phyloP scores from a whole-genome alignment of 23 red algal species.

The Agarophyton chilense region DNA sequence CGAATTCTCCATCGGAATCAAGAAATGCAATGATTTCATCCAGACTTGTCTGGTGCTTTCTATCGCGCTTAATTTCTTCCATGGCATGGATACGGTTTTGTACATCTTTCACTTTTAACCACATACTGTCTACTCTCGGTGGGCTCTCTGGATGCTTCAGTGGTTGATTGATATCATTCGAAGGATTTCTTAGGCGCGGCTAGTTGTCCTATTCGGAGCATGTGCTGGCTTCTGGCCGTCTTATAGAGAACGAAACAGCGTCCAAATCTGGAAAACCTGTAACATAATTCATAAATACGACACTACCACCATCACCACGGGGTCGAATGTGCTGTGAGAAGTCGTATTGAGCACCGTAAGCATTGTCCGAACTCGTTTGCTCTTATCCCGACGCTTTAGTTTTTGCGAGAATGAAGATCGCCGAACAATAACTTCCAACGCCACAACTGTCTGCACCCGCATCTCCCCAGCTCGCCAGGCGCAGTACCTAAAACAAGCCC shows the following conservation, averaged over 20 bases:
- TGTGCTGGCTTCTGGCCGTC: background rate
- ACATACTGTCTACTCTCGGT: background rate
- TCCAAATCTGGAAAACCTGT: constrained; percentile 27
- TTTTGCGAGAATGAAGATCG: too few species aligned
- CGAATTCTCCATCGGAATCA: constrained; percentile 47
- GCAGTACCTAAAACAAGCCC: too few species aligned
- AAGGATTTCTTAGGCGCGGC: background rate
- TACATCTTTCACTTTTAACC: constrained; percentile 29
- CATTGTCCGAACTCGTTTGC: too few species aligned
- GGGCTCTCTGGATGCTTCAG: background rate
- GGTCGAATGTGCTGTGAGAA: constrained; percentile 76
- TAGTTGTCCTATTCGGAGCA: background rate
- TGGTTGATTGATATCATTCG: background rate
- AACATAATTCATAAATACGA: constrained; percentile 61
- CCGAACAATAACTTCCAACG: too few species aligned
- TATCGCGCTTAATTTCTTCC: constrained; percentile 38
- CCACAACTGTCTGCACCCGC: too few species aligned
- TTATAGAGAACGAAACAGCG: constrained; percentile 17
- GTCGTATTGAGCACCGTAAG: too few species aligned
- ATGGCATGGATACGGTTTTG: constrained; percentile 8
- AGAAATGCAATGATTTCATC: constrained; percentile 70
- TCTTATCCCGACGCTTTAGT: too few species aligned
- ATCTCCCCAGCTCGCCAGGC: too few species aligned
- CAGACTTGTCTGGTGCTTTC: constrained; percentile 45
- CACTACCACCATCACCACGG: constrained; percentile 64